A percentile compares a stretch with the other conserved stretches of the same genome.
Conservation (phyloP, 306 rosid species). For the Rosa multiflora region DNA sequence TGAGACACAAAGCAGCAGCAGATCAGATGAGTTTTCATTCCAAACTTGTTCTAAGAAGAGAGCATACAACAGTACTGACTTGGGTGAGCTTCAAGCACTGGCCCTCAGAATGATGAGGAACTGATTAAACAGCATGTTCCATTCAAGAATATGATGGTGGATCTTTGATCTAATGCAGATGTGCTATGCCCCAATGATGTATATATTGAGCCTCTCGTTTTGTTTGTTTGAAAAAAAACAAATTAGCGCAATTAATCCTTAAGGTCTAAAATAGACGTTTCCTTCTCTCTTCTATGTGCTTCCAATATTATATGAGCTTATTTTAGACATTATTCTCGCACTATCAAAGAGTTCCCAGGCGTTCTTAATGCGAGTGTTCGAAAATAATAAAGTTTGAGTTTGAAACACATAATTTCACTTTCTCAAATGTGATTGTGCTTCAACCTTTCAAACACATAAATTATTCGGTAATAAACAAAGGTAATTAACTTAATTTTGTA, state of each 20-base stretch:
- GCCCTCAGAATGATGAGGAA: conserved; percentile 97
- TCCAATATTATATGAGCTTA: background rate
- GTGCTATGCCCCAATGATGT: conserved; percentile 12
- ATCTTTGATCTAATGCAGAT: conserved; percentile 12
- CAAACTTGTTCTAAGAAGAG: conserved; percentile 47
- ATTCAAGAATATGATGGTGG: conserved; percentile 1
- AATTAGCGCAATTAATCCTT: background rate
- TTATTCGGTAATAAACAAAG: conserved; percentile 1
- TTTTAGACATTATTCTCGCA: background rate
- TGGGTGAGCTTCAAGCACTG: conserved; percentile 89
- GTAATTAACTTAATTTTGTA: background rate
- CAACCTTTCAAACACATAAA: background rate
- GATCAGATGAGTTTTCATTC: conserved; percentile 40
- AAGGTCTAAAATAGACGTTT: background rate
- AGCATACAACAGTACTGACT: conserved; percentile 39
- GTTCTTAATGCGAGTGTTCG: background rate
- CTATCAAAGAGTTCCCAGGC: background rate
- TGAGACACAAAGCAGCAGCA: conserved; percentile 49
- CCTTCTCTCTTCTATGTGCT: conserved; percentile 9
- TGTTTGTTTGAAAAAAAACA: background rate
- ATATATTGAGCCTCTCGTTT: conserved; percentile 8
- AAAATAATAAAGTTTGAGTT: background rate
- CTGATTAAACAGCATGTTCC: conserved; percentile 25
- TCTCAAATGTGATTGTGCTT: background rate
- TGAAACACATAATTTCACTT: background rate